Conservation (phyloP, 768 basidiomycete genomes). For the Russula dissimulans region DNA sequence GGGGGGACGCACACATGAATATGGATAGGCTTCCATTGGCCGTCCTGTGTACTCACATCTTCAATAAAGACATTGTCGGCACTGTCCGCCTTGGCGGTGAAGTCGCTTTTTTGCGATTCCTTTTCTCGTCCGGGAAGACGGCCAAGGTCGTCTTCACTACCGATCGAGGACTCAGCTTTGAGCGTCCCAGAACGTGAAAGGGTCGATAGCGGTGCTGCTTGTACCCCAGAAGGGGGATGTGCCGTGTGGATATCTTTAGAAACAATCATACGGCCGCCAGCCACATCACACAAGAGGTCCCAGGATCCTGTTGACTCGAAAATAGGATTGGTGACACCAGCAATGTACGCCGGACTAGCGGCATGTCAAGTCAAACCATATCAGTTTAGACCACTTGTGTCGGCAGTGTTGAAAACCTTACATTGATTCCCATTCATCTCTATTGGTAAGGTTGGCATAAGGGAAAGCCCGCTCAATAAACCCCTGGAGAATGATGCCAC, state of each 20-base stretch:
- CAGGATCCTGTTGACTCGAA: conserved; percentile 82
- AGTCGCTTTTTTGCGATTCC: conserved; percentile 39
- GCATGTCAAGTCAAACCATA: not conserved
- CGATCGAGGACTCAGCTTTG: conserved; percentile 52
- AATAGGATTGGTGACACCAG: conserved; percentile 95
- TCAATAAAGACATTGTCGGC: conserved; percentile 87
- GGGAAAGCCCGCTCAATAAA: conserved; percentile 91
- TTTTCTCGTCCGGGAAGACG: conserved; percentile 43
- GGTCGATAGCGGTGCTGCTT: conserved; percentile 29
- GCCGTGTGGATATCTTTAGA: conserved; percentile 70
- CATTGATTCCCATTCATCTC: conserved; percentile 87
- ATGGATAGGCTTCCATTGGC: not conserved
- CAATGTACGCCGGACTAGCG: conserved; percentile 80
- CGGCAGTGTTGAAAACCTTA: conserved; percentile 34
- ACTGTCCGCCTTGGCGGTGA: conserved; percentile 46
- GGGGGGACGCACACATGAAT: not conserved
- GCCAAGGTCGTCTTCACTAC: conserved; percentile 65
- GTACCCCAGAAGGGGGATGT: conserved; percentile 31
- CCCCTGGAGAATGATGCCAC: conserved; percentile 73
- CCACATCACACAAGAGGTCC: conserved; percentile 92
- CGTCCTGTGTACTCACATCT: conserved; percentile 52
- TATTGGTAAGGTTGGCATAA: conserved; percentile 82
- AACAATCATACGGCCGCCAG: conserved; percentile 76
- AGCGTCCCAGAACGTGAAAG: conserved; percentile 51
- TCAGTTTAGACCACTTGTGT: not conserved